These are phyloP conservation scores for Magnusiomyces paraingens DNA, from an alignment of 1,139 yeast species.

Conservation along the genomic window DNA sequence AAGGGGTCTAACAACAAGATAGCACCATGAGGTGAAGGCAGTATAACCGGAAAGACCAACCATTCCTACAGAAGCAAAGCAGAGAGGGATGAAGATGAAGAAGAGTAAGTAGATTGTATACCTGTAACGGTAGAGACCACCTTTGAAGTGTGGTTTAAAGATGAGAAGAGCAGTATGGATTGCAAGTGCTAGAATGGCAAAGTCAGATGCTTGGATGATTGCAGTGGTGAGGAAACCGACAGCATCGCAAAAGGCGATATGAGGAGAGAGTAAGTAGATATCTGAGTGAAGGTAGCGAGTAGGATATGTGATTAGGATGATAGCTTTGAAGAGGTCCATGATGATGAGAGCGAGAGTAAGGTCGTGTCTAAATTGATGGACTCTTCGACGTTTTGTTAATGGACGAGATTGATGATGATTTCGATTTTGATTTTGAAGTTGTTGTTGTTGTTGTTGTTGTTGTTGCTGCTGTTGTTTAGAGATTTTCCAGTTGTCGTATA, in stretches of 20 bases:
- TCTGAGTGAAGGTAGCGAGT: slow-evolving; percentile 43
- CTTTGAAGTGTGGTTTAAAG: slow-evolving; percentile 32
- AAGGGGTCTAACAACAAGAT: slow-evolving; percentile 59
- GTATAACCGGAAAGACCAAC: slow-evolving; percentile 33
- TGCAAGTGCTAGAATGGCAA: slow-evolving; percentile 74
- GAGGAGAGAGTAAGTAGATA: slow-evolving; percentile 36
- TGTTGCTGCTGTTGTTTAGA: not conserved
- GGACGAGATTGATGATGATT: not conserved
- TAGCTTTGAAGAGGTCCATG: slow-evolving; percentile 67
- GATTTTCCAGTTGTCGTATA: slow-evolving; percentile 6
- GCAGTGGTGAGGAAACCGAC: slow-evolving; percentile 75
- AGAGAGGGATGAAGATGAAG: slow-evolving; percentile 53
- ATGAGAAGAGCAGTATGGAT: slow-evolving; percentile 68
- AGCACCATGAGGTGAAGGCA: slow-evolving; percentile 62
- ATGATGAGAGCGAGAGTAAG: slow-evolving; percentile 57
- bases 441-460: not conserved
- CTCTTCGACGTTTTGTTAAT: not conserved
- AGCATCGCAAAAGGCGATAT: slow-evolving; percentile 46
- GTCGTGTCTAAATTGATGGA: slow-evolving; percentile 59
- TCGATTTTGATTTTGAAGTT: not conserved
- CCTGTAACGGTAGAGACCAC: slow-evolving; percentile 54
- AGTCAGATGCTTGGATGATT: slow-evolving; percentile 42
- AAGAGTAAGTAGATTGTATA: slow-evolving; percentile 44
- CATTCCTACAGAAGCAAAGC: slow-evolving; percentile 68
- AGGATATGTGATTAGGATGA: slow-evolving; percentile 61